These are phyloP conservation scores for Acanthamoeba lugdunensis DNA, from an alignment of 208 protist genomes.

Conservation along the genomic window DNA sequence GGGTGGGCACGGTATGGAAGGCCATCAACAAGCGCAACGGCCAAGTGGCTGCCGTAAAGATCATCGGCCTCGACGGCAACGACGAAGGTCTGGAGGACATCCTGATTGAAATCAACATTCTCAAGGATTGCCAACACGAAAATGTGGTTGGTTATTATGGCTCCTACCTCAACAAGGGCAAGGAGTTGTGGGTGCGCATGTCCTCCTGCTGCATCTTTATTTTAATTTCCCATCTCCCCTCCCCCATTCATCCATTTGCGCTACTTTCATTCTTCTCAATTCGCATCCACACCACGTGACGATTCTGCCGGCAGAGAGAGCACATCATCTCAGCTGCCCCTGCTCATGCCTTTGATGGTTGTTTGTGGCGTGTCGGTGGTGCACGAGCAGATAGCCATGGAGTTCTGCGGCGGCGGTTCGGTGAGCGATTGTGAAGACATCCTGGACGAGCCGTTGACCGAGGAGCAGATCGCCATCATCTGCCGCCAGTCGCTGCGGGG, in stretches of 20 bases:
- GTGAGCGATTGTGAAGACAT: slow-evolving; percentile 82
- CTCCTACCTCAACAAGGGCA: slow-evolving; percentile 78
- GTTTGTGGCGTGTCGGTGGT: not conserved
- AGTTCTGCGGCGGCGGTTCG: slow-evolving; percentile 63
- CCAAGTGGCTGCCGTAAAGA: slow-evolving; percentile 46
- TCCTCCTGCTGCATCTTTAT: not conserved
- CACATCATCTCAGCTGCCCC: too few relatives aligned
- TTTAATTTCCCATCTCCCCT: not conserved
- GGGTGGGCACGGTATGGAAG: slow-evolving; percentile 60
- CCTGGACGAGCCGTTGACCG: slow-evolving; percentile 74
- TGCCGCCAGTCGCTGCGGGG: slow-evolving; percentile 78
- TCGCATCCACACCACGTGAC: too few relatives aligned
- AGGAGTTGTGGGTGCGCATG: slow-evolving; percentile 79
- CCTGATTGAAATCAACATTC: slow-evolving; percentile 86
- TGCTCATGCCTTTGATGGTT: not conserved
- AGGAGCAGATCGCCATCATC: slow-evolving; percentile 81
- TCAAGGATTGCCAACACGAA: slow-evolving; percentile 81
- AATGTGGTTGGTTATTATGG: slow-evolving; percentile 86
- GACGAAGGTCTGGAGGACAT: slow-evolving; percentile 86
- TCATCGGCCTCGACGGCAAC: slow-evolving; percentile 63
- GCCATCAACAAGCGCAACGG: slow-evolving; percentile 32
- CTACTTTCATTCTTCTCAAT: too few relatives aligned
- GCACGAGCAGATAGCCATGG: slow-evolving; percentile 65
- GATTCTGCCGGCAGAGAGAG: too few relatives aligned
- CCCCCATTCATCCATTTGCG: too few relatives aligned